Conservation (phyloP, 2,329 filamentous ascomycete species). For the Trichoderma sp. region DNA sequence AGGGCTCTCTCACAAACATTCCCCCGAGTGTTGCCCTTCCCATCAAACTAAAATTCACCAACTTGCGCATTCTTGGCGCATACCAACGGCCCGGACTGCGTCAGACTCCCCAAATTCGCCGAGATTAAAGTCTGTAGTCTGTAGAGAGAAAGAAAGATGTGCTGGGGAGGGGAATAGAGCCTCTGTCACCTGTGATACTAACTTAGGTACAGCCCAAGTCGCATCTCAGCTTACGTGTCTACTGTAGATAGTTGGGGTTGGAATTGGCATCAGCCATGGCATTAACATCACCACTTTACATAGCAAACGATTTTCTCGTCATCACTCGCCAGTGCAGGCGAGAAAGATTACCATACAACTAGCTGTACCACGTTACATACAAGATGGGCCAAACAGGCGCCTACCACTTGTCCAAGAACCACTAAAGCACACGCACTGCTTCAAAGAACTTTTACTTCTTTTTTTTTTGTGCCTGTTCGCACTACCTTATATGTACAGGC, state of each 20-base stretch:
- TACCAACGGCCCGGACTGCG: not conserved
- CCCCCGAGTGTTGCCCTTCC: not conserved
- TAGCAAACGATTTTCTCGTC: not conserved
- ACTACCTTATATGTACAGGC: conserved; percentile 41
- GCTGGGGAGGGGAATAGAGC: not conserved
- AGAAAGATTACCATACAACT: conserved; percentile 7
- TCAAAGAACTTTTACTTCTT: conserved; percentile 15
- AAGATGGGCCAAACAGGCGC: conserved; percentile 13
- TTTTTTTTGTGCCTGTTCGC: conserved; percentile 38
- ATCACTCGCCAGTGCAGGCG: conserved; percentile 12
- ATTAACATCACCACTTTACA: not conserved
- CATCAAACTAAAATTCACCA: not conserved
- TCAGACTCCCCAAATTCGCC: not conserved
- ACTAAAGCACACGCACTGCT: conserved; percentile 16
- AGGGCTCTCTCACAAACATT: not conserved
- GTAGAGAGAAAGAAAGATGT: not conserved
- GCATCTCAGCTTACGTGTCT: not conserved
- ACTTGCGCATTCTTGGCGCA: not conserved
- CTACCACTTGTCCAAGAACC: conserved; percentile 8
- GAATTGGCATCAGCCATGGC: not conserved
- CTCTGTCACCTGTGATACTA: not conserved
- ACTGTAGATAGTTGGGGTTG: no score
- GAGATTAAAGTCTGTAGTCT: not conserved
- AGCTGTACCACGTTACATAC: conserved; percentile 19
- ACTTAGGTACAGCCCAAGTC: not conserved